Conservation (phyloP, 1,284 basidiomycete genomes). For the Rhodotorula sp. region DNA sequence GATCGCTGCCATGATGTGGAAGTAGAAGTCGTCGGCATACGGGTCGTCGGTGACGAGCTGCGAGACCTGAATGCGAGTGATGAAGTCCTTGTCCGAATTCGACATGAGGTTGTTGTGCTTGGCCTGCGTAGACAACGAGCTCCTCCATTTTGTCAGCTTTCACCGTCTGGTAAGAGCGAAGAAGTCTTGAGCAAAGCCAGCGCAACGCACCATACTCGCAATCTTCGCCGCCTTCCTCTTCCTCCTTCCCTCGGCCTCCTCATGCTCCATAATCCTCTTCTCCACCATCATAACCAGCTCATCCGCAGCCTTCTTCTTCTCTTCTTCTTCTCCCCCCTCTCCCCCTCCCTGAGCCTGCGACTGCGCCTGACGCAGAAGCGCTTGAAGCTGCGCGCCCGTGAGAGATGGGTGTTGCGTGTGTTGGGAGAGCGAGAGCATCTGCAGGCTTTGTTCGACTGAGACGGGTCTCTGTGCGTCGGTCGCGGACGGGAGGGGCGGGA, state of each 20-base stretch:
- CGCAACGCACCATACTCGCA: slow-evolving; percentile 66
- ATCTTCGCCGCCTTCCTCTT: slow-evolving; percentile 78
- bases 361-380: slow-evolving; percentile 37
- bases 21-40: slow-evolving; percentile 97
- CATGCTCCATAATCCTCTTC: slow-evolving; percentile 80
- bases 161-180: not conserved
- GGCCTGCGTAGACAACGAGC: slow-evolving; percentile 56
- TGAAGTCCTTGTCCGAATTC: slow-evolving; percentile 98
- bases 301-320: slow-evolving; percentile 56
- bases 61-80: slow-evolving; percentile 97
- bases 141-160: too few relatives aligned
- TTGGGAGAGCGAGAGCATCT: slow-evolving; percentile 16
- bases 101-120: slow-evolving; percentile 98
- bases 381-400: slow-evolving; percentile 33
- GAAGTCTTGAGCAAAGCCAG: not conserved
- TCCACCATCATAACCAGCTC: slow-evolving; percentile 68
- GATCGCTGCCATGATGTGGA: slow-evolving; percentile 77
- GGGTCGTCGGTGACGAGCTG: slow-evolving; percentile 96
- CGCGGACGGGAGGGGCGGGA: slow-evolving; percentile 33
- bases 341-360: not conserved
- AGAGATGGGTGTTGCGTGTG: slow-evolving; percentile 37
- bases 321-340: slow-evolving; percentile 53
- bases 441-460: slow-evolving; percentile 30
- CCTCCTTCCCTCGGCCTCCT: slow-evolving; percentile 76
- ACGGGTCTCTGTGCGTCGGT: not conserved